Conservation (phyloP, 2,329 filamentous ascomycete species). For the Phaeophleospora eucalypticola region DNA sequence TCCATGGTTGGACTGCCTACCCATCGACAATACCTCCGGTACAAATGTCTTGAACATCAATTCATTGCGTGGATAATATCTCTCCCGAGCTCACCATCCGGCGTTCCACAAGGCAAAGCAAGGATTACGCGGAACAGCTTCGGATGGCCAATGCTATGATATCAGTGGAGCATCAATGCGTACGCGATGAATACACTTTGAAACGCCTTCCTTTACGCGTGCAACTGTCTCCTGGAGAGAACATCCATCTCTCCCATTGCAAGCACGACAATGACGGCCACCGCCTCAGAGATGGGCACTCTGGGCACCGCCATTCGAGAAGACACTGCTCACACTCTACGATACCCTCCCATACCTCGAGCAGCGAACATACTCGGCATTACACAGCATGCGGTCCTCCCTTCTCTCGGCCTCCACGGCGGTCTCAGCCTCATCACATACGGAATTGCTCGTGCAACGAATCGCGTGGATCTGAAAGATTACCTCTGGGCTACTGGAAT, state of each 20-base stretch:
- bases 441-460: constrained; percentile 48
- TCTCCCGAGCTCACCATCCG: too few species aligned
- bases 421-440: constrained; percentile 52
- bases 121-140: background rate
- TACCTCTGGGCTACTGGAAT: constrained; percentile 42
- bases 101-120: background rate
- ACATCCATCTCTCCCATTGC: background rate
- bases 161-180: constrained; percentile 4
- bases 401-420: constrained; percentile 52
- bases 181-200: background rate
- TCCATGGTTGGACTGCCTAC: too few species aligned
- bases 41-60: too few species aligned
- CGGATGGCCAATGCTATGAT: constrained; percentile 1
- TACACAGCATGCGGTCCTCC: constrained; percentile 50
- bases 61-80: too few species aligned
- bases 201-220: background rate
- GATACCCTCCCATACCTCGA: background rate
- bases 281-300: constrained; percentile 1
- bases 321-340: background rate
- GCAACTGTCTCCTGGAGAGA: background rate
- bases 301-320: background rate
- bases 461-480: constrained; percentile 58
- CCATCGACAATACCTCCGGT: too few species aligned
- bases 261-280: constrained; percentile 1
- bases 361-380: constrained; percentile 42